Evolutionary conservation across 495 filamentous ascomycete species (phyloP).

Genomic region (Penicillium macrosclerotiorum): DNA sequence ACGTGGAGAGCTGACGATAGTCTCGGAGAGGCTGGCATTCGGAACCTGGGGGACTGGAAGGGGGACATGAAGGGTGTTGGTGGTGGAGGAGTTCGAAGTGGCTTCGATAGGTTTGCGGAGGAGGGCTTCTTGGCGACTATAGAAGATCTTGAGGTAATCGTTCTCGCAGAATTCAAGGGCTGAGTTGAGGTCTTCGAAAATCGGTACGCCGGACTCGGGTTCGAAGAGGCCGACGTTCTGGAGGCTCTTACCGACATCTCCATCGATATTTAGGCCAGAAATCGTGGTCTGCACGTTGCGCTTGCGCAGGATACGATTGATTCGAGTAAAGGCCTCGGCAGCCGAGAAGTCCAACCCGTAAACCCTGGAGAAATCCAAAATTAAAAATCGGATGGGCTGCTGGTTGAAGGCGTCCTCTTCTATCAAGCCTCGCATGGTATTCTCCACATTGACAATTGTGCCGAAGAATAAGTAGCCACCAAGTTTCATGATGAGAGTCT

Average conservation of each 20-base stretch:
- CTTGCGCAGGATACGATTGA: conserved; percentile 74
- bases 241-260: conserved; percentile 72
- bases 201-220: conserved; percentile 61
- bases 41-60: conserved; percentile 17
- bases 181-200: conserved; percentile 88
- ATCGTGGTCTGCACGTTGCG: conserved; percentile 76
- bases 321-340: conserved; percentile 88
- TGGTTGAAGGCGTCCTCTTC: conserved; percentile 73
- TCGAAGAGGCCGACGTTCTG: conserved; percentile 77
- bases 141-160: conserved; percentile 84
- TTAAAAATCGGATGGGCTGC: conserved; percentile 80
- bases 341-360: conserved; percentile 94
- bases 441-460: conserved; percentile 91
- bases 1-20: conserved; percentile 72
- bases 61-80: conserved; percentile 53
- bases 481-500: conserved; percentile 87
- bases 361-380: conserved; percentile 87
- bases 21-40: conserved; percentile 31
- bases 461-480: conserved; percentile 95
- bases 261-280: conserved; percentile 71
- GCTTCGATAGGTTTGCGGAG: conserved; percentile 17
- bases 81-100: conserved; percentile 2
- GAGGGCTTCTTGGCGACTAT: conserved; percentile 50
- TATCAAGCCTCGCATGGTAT: conserved; percentile 75
- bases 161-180: conserved; percentile 95